Percentiles rank a stretch among this genome's conserved stretches.
Evolutionary conservation across 139 green algal genomes (phyloP).

Genomic region (Ulvella scutata): DNA sequence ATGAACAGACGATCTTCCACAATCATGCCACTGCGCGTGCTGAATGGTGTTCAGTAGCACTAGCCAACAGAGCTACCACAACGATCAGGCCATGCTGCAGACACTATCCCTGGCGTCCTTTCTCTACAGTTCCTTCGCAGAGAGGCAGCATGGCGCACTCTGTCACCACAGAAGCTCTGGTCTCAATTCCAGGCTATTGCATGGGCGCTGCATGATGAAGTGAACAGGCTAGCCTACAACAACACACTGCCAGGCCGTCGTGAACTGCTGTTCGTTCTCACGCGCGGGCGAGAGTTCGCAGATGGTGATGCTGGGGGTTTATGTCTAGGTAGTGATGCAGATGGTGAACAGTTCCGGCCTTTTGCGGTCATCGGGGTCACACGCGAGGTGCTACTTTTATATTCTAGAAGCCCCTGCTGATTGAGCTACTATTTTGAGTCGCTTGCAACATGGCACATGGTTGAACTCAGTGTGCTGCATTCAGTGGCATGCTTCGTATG

Average conservation of each 20-base stretch:
- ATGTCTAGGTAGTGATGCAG: background rate
- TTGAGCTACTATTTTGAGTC: too few species aligned
- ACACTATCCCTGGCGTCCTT: background rate
- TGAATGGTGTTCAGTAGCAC: too few species aligned
- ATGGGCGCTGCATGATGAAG: background rate
- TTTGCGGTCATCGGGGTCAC: conserved; percentile 1
- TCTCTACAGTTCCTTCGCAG: background rate
- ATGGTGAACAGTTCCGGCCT: background rate
- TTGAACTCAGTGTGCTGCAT: too few species aligned
- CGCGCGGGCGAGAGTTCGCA: background rate
- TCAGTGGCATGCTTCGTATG: background rate
- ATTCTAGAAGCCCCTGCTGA: background rate
- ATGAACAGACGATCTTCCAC: too few species aligned
- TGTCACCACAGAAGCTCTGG: background rate
- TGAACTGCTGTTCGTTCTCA: background rate
- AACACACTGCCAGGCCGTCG: background rate
- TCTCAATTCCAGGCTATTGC: background rate
- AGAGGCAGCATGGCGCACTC: background rate
- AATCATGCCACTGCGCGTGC: too few species aligned
- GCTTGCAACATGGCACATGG: too few species aligned
- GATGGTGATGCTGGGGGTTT: background rate
- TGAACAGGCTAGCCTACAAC: background rate
- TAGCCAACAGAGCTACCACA: too few species aligned
- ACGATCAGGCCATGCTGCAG: too few species aligned
- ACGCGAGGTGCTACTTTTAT: background rate